Evolutionary conservation across 192 early-diverging fungal genomes (phyloP).

Genomic region (Lobosporangium transversale): DNA sequence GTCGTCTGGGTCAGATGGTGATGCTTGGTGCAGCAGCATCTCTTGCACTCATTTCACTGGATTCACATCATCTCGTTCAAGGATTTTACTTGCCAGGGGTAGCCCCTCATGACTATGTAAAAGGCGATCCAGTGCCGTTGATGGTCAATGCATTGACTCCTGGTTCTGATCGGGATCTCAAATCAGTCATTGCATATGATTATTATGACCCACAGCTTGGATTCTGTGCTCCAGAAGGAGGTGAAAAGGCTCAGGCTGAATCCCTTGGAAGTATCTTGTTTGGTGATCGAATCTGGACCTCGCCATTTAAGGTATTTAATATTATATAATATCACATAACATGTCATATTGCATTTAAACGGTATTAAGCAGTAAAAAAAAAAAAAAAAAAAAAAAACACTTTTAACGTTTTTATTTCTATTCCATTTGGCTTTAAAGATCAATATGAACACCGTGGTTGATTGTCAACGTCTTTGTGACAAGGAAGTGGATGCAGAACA

Average conservation of each 20-base stretch:
- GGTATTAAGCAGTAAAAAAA: too few relatives aligned
- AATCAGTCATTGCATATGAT: constrained; percentile 86
- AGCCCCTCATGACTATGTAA: constrained; percentile 85
- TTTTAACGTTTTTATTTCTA: too few relatives aligned
- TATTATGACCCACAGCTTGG: constrained; percentile 89
- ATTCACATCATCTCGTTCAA: neutral
- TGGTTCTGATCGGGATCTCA: constrained; percentile 62
- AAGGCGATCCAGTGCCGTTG: constrained; percentile 77
- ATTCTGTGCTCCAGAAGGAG: constrained; percentile 70
- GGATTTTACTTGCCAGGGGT: constrained; percentile 96
- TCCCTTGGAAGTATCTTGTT: constrained; percentile 93
- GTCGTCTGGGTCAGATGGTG: neutral
- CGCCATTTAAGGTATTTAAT: constrained; percentile 76
- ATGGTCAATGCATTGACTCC: constrained; percentile 92
- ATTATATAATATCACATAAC: too few relatives aligned
- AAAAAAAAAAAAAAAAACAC: too few relatives aligned
- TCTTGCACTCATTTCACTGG: constrained; percentile 1
- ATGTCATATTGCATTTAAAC: too few relatives aligned
- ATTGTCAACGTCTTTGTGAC: constrained; percentile 77
- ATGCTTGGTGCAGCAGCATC: too few relatives aligned
- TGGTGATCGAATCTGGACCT: constrained; percentile 93
- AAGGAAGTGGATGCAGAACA: constrained; percentile 68
- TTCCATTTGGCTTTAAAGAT: too few relatives aligned
- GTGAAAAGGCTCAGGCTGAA: constrained; percentile 72
- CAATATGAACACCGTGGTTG: constrained; percentile 17